A percentile compares a stretch with the other conserved stretches of the same genome.
Evolutionary conservation across 371 early-diverging fungal species (phyloP).

Genomic region (Rhizopus microsporus): DNA sequence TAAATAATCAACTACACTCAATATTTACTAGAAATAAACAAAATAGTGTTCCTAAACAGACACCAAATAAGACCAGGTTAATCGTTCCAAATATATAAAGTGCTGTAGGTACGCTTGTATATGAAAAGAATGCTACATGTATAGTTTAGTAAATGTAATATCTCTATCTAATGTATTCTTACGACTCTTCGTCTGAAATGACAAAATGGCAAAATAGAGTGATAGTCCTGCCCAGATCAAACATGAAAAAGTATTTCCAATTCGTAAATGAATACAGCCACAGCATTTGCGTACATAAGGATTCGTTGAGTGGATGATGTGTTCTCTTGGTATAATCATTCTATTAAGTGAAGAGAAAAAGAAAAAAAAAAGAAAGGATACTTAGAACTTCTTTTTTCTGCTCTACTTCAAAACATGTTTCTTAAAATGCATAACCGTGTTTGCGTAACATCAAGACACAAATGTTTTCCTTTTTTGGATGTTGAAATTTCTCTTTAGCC

Average conservation of each 20-base stretch:
- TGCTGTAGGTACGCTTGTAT: constrained; percentile 24
- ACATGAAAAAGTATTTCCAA: constrained; percentile 37
- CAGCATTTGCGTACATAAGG: constrained; percentile 45
- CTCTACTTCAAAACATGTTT: not conserved
- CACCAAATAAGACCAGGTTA: constrained; percentile 37
- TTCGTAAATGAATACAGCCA: constrained; percentile 51
- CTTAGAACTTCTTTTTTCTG: not conserved
- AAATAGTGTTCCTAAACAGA: constrained; percentile 32
- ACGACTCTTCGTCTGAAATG: constrained; percentile 50
- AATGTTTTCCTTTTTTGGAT: not conserved
- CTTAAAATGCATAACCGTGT: not conserved
- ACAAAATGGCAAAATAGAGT: constrained; percentile 48
- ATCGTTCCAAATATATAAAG: constrained; percentile 43
- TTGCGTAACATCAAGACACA: not conserved
- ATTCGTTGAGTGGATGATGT: constrained; percentile 33
- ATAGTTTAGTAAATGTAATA: not conserved
- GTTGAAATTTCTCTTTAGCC: not conserved
- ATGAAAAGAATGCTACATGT: constrained; percentile 44
- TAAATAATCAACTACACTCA: not conserved
- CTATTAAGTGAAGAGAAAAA: not conserved
- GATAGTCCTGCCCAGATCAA: constrained; percentile 48
- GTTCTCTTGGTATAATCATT: constrained; percentile 7
- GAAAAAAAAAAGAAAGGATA: not conserved
- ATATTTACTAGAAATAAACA: constrained; percentile 33
- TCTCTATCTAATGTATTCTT: constrained; percentile 14